Base-by-base conservation (phyloP, 768 basidiomycete species). In the Nidula microcarpa region DNA sequence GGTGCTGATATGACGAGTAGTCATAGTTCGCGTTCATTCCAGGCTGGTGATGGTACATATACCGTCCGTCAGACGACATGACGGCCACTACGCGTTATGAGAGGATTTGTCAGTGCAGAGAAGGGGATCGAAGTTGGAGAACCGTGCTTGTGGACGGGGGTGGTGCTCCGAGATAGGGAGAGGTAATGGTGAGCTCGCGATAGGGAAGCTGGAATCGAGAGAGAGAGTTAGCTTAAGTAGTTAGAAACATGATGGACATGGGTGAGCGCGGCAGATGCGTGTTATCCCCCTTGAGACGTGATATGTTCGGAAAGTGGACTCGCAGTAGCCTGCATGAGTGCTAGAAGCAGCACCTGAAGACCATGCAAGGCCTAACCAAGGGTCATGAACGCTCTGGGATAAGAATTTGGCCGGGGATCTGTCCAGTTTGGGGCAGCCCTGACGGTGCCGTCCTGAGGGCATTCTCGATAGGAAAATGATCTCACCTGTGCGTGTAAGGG, bases 11-110 rank as follows among this genome's bases (percentile, higher is more conserved):
- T 52, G 74, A 65, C 33, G 76, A 47, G 63, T 82, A 84, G 57
- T 79, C 79, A 63, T 87, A 86, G 53, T 72, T 67, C 33, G 68
- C 59, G 52, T 71, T 71, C 36, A 69, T 64, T 34, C 72, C 72
- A 16, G 72, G 75, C 50, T 77, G 71, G 50, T 75, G 74, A 64
- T 75, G 74, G 64, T 86, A 86, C 65, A 82, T 71, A 61, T 83
- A 82, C 54, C 78, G 74, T 50, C 75, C 71, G 66, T 81, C 79
- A 43, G 80, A 69, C 36, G 80, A 73, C 79, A 78, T 79, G 48
- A 58, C 55, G 32, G 54, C 23, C 23, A 30, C 23, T 30, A 30
- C 23, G 23, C 23, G 23, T 30, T 30, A 30, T 30, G 23, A 30
- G 23, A 30, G 23, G 23, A 30, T 30, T 30, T 30, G 2, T 30